Evolutionary conservation across 768 basidiomycete genomes (phyloP), one percentile per base, ranked within the genome.

Genomic region (Termitomyces sp.): DNA sequence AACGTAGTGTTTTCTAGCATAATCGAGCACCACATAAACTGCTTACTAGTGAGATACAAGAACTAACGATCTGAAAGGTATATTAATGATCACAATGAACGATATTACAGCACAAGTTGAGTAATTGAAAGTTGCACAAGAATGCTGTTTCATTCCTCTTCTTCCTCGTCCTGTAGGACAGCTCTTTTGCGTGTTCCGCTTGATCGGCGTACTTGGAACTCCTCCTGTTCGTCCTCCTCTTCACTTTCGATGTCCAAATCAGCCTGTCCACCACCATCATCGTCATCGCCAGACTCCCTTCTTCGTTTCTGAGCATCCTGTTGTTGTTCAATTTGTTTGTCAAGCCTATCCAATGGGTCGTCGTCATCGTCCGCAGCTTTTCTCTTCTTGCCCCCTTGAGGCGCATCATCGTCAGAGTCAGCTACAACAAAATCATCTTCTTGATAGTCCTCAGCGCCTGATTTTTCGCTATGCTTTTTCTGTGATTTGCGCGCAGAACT

Each of bases 351-450:
- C 60, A 91, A 69, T 8, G 80, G 77, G 59, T 85, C 86, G 35
- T 83, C 70, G 33, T 72, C 72, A 59, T 69, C 76, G 13, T 62
- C 69, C 23, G 72, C 71, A 50, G 73, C 76, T 52, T 71, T 74
- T 58, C 74, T 72, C 58, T 70, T 73, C 55, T 73, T 79, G 59
- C 70, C 74, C 57, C 71, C 73, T 40, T 72, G 74, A 23, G 75
- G 80, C 12, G 68, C 77, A 3, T 88, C 89, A 30, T 89, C 88
- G 44, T 91, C 90, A 23, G 81, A 79, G 64, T 92, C 91, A 14
- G 87, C 85, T 12, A 93, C 92, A 32, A 94, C 77, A 66, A 94
- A 94, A 66, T 91, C 91, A 68, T 94, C 91, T 59, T 87, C 84
- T 68, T 91, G 88, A 64, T 93, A 93, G 46, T 91, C 78, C 51